Base-by-base conservation (phyloP, 108 stramenopile genomes). In the Pseudonitzschia pungens region DNA sequence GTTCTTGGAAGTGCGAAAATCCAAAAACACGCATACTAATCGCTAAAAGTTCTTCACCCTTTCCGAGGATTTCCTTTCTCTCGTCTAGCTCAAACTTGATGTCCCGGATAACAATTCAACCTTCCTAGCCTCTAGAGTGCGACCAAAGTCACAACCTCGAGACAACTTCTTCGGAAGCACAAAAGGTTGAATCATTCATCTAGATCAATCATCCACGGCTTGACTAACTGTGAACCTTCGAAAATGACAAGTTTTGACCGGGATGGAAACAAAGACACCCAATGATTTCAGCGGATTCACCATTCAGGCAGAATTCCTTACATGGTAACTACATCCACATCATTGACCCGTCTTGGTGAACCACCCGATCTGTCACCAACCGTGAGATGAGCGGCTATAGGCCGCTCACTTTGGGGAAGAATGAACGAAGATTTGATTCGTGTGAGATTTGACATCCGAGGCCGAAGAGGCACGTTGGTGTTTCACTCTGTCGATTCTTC, bases 381-480 rank as follows among this genome's bases (percentile, higher is more conserved):
- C 57, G 73, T 65, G 59, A 65, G 24, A 53, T 24, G 29, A 22
- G 73, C 73, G 53, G 68, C 65, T 76, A 76, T 27, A 76, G 60
- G 65, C 75, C 75, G 75, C 68, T 69, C 50, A 76, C 75, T 68
- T n/a, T 67, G 21, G 50, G 22, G 24, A 29, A 48, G 10, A 10
- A 48, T 28, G 50, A 48, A 67, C 22, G 50, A 41, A 67, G 20
- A 50, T 1, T 29, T 2, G 33, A 28, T 31, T 62, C 3, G 33
- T 16, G 12, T 33, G 21, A 11, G 54, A 55, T 55, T 22, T 24
- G 21, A 26, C 26, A n/a, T n/a, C n/a, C n/a, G n/a, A n/a, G n/a
- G n/a, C n/a, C n/a, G 54, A 20, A 26, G 54, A 55, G 26, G 26
- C 24, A 20, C 54, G 4, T 11, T 55, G 1, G 26, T 55, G 26